Percentiles rank a stretch among this genome's conserved stretches.
These are phyloP conservation scores for Camelina hispida DNA, from an alignment of 345 rosid species.

Conservation along the genomic window DNA sequence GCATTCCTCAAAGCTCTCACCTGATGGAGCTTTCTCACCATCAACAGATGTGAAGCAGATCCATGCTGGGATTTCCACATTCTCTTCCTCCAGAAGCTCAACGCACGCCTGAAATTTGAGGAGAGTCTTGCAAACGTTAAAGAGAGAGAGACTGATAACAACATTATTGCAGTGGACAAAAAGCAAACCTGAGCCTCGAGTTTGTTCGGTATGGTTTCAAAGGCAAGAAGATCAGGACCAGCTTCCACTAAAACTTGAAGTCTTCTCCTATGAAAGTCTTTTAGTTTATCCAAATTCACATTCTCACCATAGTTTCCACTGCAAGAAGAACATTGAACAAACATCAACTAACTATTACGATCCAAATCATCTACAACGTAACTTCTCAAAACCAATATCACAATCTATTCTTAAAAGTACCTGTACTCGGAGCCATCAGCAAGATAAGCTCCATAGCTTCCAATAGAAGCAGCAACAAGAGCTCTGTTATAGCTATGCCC, in stretches of 20 bases:
- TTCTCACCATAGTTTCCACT: constrained; percentile 77
- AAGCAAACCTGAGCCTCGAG: constrained; percentile 84
- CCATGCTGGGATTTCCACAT: constrained; percentile 79
- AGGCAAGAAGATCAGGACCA: constrained; percentile 87
- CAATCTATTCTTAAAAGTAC: constrained; percentile 35
- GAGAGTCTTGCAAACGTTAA: background rate
- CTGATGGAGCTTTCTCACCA: constrained; percentile 82
- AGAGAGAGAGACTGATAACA: constrained; percentile 7
- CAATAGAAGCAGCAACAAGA: constrained; percentile 89
- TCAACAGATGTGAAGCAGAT: constrained; percentile 85
- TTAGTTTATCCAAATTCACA: constrained; percentile 64
- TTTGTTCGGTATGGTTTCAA: constrained; percentile 91
- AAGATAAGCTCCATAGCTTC: constrained; percentile 93
- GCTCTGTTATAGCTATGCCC: constrained; percentile 66
- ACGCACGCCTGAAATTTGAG: constrained; percentile 63
- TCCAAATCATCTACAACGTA: background rate
- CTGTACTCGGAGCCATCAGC: constrained; percentile 98
- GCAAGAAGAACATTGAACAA: constrained; percentile 13
- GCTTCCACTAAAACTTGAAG: constrained; percentile 83
- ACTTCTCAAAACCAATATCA: background rate
- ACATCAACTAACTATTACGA: background rate
- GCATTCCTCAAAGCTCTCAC: constrained; percentile 77
- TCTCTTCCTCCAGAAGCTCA: constrained; percentile 85
- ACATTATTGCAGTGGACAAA: background rate
- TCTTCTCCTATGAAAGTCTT: constrained; percentile 86